Evolutionary conservation across 2,329 filamentous ascomycete species (phyloP).

Genomic region (Graphilbum sp.): DNA sequence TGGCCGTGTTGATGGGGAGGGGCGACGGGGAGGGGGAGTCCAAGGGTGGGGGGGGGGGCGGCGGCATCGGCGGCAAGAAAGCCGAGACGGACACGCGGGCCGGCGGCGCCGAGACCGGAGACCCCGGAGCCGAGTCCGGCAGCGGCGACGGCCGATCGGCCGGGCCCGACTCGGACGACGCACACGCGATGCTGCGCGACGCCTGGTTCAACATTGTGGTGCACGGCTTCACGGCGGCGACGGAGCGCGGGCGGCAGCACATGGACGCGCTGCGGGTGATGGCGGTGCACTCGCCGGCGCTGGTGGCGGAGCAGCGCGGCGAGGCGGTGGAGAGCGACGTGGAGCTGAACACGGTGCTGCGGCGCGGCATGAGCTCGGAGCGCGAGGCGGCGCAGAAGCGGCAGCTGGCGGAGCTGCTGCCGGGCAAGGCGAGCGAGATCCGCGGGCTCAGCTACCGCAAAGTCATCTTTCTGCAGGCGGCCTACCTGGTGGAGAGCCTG

Average conservation of each 20-base stretch:
- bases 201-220: conserved; percentile 97
- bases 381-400: conserved; percentile 70
- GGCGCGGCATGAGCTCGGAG: conserved; percentile 68
- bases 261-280: conserved; percentile 65
- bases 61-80: not conserved
- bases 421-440: conserved; percentile 62
- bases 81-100: no score
- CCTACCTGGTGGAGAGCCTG: conserved; percentile 76
- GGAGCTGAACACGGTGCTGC: conserved; percentile 84
- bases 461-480: conserved; percentile 79
- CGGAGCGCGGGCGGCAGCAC: conserved; percentile 56
- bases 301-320: conserved; percentile 76
- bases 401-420: conserved; percentile 55
- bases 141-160: conserved; percentile 21
- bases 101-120: no score
- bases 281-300: conserved; percentile 70
- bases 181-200: conserved; percentile 62
- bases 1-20: conserved; percentile 57
- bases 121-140: not conserved
- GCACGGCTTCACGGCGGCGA: conserved; percentile 70
- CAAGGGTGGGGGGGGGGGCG: not conserved
- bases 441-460: conserved; percentile 75
- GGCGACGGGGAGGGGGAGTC: not conserved
- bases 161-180: conserved; percentile 51
- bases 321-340: conserved; percentile 92